These are phyloP conservation scores for Salix purpurea DNA, from an alignment of 345 rosid species.

Conservation along the genomic window DNA sequence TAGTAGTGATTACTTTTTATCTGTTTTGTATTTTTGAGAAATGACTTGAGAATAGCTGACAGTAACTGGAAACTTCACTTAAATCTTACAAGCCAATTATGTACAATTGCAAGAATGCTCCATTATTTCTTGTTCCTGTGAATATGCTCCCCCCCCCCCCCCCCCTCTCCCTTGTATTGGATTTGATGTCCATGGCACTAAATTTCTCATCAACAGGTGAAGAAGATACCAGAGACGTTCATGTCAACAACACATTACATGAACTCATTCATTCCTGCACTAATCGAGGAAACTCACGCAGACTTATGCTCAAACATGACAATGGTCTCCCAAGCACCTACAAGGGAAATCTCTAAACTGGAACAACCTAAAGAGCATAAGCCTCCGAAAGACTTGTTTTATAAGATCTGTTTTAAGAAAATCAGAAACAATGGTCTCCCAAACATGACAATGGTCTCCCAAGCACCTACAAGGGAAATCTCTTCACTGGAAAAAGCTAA, in stretches of 20 bases:
- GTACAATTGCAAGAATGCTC: not conserved
- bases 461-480: not conserved
- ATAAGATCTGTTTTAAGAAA: not conserved
- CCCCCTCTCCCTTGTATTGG: too few relatives aligned
- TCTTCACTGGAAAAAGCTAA: not conserved
- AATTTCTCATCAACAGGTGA: not conserved
- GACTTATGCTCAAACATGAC: not conserved
- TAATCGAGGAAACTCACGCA: not conserved
- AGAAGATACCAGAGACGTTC: not conserved
- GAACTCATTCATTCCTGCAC: not conserved
- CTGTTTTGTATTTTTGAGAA: not conserved
- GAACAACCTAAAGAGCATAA: not conserved
- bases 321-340: not conserved
- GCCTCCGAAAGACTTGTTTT: not conserved
- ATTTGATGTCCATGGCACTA: not conserved
- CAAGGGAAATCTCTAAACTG: not conserved
- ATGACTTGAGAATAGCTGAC: not conserved
- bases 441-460: not conserved
- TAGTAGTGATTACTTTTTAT: not conserved
- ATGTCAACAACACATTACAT: not conserved
- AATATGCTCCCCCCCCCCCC: too few relatives aligned
- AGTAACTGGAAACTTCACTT: not conserved
- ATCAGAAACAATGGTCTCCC: not conserved
- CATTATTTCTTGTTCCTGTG: not conserved
- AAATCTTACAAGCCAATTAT: not conserved